phyloP scores from a whole-genome alignment of 768 basidiomycete genomes.

The Pisolithus orientalis region DNA sequence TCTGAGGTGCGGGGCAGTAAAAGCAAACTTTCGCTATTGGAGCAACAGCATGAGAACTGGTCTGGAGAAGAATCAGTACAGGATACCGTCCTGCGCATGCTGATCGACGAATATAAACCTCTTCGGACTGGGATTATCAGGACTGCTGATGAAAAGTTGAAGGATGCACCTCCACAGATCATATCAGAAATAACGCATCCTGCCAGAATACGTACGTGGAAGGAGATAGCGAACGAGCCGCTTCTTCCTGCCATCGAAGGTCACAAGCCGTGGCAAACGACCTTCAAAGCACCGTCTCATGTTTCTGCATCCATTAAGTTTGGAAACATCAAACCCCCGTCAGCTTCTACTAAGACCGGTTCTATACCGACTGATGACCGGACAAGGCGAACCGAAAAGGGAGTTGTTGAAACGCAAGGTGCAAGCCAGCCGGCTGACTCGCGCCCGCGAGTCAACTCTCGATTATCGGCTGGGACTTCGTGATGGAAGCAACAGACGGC shows the following conservation, averaged over 20 bases:
- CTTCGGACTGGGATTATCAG: constrained; percentile 53
- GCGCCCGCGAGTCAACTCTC: constrained; percentile 65
- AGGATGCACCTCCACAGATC: constrained; percentile 39
- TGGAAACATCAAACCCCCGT: constrained; percentile 36
- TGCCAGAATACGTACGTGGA: constrained; percentile 2
- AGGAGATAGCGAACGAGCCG: constrained; percentile 33
- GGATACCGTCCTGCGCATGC: constrained; percentile 75
- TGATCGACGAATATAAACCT: constrained; percentile 83
- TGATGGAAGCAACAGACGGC: constrained; percentile 8
- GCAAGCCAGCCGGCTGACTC: constrained; percentile 49
- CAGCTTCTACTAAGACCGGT: constrained; percentile 10
- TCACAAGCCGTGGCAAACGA: constrained; percentile 67
- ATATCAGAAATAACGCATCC: constrained; percentile 6
- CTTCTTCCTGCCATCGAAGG: constrained; percentile 49
- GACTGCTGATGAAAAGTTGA: constrained; percentile 63
- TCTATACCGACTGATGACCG: constrained; percentile 30
- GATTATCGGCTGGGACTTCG: constrained; percentile 68
- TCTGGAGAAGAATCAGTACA: constrained; percentile 66
- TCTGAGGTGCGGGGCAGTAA: constrained; percentile 5
- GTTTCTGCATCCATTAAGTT: constrained; percentile 45
- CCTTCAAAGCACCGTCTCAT: constrained; percentile 56
- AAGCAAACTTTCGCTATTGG: constrained; percentile 24
- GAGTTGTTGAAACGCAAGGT: constrained; percentile 47
- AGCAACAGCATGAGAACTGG: constrained; percentile 62
- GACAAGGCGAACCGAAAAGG: constrained; percentile 36